Base-by-base conservation (phyloP, 164 flowering plant genomes). In the Buxus sempervirens region DNA sequence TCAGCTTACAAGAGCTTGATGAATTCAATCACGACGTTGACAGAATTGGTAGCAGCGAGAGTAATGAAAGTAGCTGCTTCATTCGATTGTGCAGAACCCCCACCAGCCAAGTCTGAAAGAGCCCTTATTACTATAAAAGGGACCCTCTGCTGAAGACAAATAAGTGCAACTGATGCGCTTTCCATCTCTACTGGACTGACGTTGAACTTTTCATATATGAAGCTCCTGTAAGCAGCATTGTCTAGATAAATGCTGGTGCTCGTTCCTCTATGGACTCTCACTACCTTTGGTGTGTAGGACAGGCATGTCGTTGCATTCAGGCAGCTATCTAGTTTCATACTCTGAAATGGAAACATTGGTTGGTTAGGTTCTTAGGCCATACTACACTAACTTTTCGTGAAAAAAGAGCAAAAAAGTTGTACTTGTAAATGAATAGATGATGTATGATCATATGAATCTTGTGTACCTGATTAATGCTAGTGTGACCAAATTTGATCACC, bases 241-340 rank as follows among this genome's bases (percentile, higher is more conserved):
- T 65, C 72, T 1, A 75, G 19, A 36, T 60, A 75, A 4, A 70
- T 58, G 38, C 28, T 69, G 4, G 77, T 71, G 63, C 78, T 75
- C 16, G 66, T 59, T 53, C 81, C 81, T 69, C 75, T 71, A 0
- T 58, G 2, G 32, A 78, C 81, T 4, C 12, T 58, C 5, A 22
- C 41, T 36, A 78, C 71, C 23, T 21, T 58, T 9, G 81, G 81
- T 13, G 68, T 54, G 21, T 49, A 58, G 0, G 73, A 16, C 58
- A 78, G 63, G 64, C 81, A 82, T n/a, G 79, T 78, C 2, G 70
- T 65, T 12, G 72, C 18, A 48, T 83, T 80, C 15, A 81, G 73
- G 65, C 91, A 83, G 16, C 66, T 49, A 2, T 56, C 74, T 51
- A 85, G 64, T 62, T 70, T 70, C 80, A 81, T 10, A 0, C 16